These are phyloP conservation scores for Penicillium angulare DNA, from an alignment of 495 filamentous ascomycete genomes.

Conservation along the genomic window DNA sequence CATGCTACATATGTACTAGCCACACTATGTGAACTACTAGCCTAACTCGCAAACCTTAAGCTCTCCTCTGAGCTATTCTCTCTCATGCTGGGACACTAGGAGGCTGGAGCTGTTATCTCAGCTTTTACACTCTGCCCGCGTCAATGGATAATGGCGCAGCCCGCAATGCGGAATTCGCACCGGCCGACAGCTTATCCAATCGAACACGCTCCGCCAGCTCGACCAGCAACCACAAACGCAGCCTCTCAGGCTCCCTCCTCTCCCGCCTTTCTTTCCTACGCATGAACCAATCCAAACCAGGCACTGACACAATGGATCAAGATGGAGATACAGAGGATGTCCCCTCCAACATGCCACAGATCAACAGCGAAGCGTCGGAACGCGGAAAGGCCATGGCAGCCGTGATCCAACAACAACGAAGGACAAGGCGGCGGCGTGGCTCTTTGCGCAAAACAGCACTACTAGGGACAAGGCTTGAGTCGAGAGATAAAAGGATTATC, in stretches of 20 bases:
- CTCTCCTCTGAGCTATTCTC: background rate
- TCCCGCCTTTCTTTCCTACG: constrained; percentile 57
- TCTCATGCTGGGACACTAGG: constrained; percentile 20
- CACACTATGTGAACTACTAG: background rate
- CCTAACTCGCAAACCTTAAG: background rate
- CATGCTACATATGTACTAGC: background rate
- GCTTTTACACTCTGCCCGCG: constrained; percentile 15
- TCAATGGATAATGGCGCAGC: constrained; percentile 41
- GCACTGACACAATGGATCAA: constrained; percentile 41
- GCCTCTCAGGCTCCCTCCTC: constrained; percentile 60
- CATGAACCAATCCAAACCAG: constrained; percentile 38
- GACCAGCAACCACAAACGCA: constrained; percentile 59
- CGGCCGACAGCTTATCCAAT: constrained; percentile 28
- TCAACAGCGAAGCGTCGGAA: constrained; percentile 9
- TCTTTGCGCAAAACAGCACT: constrained; percentile 79
- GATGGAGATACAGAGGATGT: constrained; percentile 36
- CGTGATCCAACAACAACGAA: constrained; percentile 60
- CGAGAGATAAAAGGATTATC: constrained; percentile 45
- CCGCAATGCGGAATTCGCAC: constrained; percentile 26
- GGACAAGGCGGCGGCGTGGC: constrained; percentile 72
- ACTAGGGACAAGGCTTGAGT: constrained; percentile 60
- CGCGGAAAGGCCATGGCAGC: constrained; percentile 53
- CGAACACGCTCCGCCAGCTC: constrained; percentile 40
- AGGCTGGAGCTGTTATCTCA: constrained; percentile 23
- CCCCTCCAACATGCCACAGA: constrained; percentile 24